Conservation (phyloP, 495 filamentous ascomycete genomes). For the Venustampulla echinocandica region DNA sequence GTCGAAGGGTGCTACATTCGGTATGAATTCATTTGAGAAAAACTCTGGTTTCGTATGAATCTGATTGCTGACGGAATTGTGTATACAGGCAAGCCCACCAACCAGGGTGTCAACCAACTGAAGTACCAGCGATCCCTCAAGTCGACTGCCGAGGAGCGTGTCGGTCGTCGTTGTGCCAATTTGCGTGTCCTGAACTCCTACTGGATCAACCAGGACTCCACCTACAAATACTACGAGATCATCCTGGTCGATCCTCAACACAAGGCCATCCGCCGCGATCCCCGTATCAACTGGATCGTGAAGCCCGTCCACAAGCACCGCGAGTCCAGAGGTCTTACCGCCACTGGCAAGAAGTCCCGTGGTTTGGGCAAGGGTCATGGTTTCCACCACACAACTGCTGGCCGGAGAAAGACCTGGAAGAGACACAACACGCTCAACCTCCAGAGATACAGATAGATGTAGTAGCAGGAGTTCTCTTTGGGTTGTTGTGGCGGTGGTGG, state of each 20-base stretch:
- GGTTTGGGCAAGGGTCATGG: conserved; percentile 97
- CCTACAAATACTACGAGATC: conserved; percentile 99
- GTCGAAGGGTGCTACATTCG: conserved; percentile 97
- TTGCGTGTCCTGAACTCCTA: conserved; percentile 98
- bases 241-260: conserved; percentile 99
- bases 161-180: conserved; percentile 96
- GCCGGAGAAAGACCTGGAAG: conserved; percentile 99
- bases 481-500: conserved; percentile 12
- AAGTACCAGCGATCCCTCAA: conserved; percentile 99
- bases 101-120: conserved; percentile 99
- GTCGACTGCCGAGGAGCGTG: conserved; percentile 98
- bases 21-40: conserved; percentile 39
- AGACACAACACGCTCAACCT: conserved; percentile 94
- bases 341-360: conserved; percentile 97
- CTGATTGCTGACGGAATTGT: conserved; percentile 5
- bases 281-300: conserved; percentile 99
- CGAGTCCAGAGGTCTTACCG: conserved; percentile 90
- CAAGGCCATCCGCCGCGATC: conserved; percentile 98
- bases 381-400: conserved; percentile 94
- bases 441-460: conserved; percentile 67
- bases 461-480: conserved; percentile 19
- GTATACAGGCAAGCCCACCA: conserved; percentile 91
- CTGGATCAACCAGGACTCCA: conserved; percentile 99
- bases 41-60: conserved; percentile 1
- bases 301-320: conserved; percentile 99